Percentiles rank a stretch among this genome's conserved stretches.
Evolutionary conservation across 768 basidiomycete species (phyloP).

Genomic region (Pleurotus ostreatus): DNA sequence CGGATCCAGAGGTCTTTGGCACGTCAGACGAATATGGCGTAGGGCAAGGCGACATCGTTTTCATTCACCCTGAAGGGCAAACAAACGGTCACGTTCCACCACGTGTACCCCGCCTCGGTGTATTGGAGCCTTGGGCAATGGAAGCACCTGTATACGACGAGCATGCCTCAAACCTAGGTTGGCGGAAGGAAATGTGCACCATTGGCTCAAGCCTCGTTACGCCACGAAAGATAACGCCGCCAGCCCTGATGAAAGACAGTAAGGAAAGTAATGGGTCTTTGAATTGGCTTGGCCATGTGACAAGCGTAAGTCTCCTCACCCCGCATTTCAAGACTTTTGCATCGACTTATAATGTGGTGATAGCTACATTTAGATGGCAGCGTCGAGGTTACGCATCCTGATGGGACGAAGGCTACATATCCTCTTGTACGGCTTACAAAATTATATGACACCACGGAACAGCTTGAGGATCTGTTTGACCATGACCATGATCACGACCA

Average conservation of each 20-base stretch:
- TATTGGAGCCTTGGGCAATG: constrained; percentile 76
- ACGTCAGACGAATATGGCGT: constrained; percentile 70
- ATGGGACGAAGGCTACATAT: constrained; percentile 40
- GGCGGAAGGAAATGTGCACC: constrained; percentile 71
- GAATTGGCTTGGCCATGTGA: constrained; percentile 87
- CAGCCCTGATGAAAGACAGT: constrained; percentile 41
- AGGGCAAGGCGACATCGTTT: constrained; percentile 78
- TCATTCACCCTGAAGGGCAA: constrained; percentile 66
- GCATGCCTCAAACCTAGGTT: constrained; percentile 55
- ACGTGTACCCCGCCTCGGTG: constrained; percentile 79
- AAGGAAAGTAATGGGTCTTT: constrained; percentile 35
- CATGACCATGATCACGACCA: constrained; percentile 39
- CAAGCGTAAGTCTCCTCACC: constrained; percentile 41
- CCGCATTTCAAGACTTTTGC: constrained; percentile 4
- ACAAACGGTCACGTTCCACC: constrained; percentile 71
- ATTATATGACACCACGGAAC: constrained; percentile 79
- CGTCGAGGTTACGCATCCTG: constrained; percentile 69
- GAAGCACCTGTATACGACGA: constrained; percentile 44
- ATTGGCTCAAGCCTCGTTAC: constrained; percentile 56
- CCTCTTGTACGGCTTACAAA: constrained; percentile 68
- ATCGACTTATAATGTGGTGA: constrained; percentile 8
- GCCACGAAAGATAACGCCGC: constrained; percentile 35
- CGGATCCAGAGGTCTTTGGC: constrained; percentile 39
- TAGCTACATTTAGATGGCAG: constrained; percentile 75
- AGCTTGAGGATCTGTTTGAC: constrained; percentile 57